Evolutionary conservation across 2,329 filamentous ascomycete species (phyloP), one percentile per base, ranked within the genome.

Genomic region (Aspergillaceae sp.): DNA sequence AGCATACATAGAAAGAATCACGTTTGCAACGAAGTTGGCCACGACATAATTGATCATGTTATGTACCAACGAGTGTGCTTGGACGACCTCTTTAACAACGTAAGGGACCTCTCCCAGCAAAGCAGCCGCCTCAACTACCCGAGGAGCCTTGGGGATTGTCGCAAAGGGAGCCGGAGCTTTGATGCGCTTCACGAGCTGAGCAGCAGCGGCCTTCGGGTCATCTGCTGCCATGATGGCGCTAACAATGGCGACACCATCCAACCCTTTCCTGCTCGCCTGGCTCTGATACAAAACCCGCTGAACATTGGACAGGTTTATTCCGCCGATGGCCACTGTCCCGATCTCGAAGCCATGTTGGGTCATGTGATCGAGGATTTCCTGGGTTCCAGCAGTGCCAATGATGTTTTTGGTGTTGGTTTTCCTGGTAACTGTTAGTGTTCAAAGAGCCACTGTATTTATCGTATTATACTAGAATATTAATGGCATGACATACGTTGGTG

Each of bases 11-110:
- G 84, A 80, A 10, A 96, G 76, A 35, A 87, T 88, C 3, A 96
- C 84, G 60, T 94, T 96, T 44, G 92, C 91, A 10, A 90, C 87
- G 59, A 97, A 86, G 69, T 96, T 95, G 60, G 95, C 89, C 26
- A 96, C 91, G 0, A 97, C 91, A 44, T 90, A 76, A 64, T 97
- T 97, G 44, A 92, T 97, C 87, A 97, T 97, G 69, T 95, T 96
- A 69, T 97, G 91, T 43, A 85, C 86, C 26, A 97, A 75, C 0
- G 90, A 89, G 47, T 78, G 83, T 38, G 69, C 74, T 2, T 72
- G 64, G 4, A 78, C 78, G 41, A 95, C 77, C 4, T 74, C 73
- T 48, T 71, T 72, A 38, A 94, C 73, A 11, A 86, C 68, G 3
- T 56, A 47, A 2, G 71, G 68, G 4, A 72, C 62, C 29, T 64